Evolutionary conservation across 169 alveolate species (phyloP), one percentile per base, ranked within the genome.

Genomic region (Plasmodium adleri): DNA sequence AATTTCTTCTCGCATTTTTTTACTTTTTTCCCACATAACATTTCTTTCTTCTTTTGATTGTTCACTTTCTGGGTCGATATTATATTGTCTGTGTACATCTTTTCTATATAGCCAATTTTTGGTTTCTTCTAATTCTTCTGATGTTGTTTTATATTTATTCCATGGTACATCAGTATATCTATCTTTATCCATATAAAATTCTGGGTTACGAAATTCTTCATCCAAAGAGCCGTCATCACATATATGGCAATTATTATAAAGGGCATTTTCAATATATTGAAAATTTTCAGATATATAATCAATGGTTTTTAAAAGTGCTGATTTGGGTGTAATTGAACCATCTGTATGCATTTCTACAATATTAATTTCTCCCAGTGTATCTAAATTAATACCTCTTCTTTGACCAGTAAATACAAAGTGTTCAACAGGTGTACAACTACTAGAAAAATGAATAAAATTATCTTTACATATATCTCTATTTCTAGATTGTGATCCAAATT

Each of bases 261-360:
- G 88, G 1, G 97, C 97, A 58, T 83, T 70, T 45, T 87, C 94
- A n/a, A 95, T 92, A 45, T 90, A 83, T 50, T 88, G 92, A 28
- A 93, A 93, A 90, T 94, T 92, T 64, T 88, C 76, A 52, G 88
- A 67, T 10, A 95, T 88, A 88, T 90, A 93, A 32, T 92, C 94
- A 43, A 94, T 92, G 67, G 95, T 87, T 89, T 78, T 93, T 22
- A 95, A 83, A 10, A 95, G 94, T 6, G 95, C 97, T 9, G 94
- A 88, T 43, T 96, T 66, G 1, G 97, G 97, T 1, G 97, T 95
- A 3, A 94, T 92, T 39, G 97, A 92, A 4, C 97, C 97, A 72
- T 95, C 97, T 8, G 97, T 95, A 52, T 95, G 97, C 54, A 95
- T 78, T 74, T 95, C 97, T 24, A 95, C 88, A 47, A 96, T 93